Evolutionary conservation across 768 basidiomycete species (phyloP).

Genomic region (Leccinum variicolor): DNA sequence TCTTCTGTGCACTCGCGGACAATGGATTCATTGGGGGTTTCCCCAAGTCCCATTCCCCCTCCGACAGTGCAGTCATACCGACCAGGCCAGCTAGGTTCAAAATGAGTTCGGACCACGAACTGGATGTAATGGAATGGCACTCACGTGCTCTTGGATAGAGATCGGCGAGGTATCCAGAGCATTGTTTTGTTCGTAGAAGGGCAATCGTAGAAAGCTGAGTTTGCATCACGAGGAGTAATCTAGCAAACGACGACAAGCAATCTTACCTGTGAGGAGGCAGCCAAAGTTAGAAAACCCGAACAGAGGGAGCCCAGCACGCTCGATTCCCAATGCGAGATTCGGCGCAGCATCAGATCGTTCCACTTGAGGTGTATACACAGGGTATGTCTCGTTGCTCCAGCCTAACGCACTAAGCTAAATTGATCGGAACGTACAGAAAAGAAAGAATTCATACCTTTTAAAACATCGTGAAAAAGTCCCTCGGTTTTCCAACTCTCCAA

Average conservation of each 20-base stretch:
- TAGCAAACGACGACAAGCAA: background rate
- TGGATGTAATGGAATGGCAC: conserved; percentile 4
- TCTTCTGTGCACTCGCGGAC: conserved; percentile 43
- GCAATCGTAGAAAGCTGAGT: conserved; percentile 34
- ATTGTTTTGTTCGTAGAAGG: conserved; percentile 24
- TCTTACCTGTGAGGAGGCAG: conserved; percentile 38
- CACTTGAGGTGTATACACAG: conserved; percentile 20
- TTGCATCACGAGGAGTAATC: background rate
- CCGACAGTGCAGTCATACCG: conserved; percentile 42
- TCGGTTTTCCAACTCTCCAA: conserved; percentile 15
- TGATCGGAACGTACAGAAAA: background rate
- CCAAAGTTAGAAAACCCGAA: conserved; percentile 45
- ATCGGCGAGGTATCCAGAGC: conserved; percentile 43
- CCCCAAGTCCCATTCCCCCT: conserved; percentile 41
- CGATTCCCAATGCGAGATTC: conserved; percentile 36
- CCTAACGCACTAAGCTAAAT: conserved; percentile 7
- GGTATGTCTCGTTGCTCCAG: conserved; percentile 25
- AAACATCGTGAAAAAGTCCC: conserved; percentile 18
- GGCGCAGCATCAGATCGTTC: conserved; percentile 1
- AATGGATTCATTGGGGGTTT: conserved; percentile 35
- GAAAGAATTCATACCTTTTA: conserved; percentile 13
- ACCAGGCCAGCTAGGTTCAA: conserved; percentile 27
- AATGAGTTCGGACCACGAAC: background rate
- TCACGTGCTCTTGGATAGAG: conserved; percentile 39
- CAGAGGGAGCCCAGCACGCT: conserved; percentile 42